A percentile compares a stretch with the other conserved stretches of the same genome.
Conservation (phyloP, 202 grass and related monocot species). For the Digitaria exilis region DNA sequence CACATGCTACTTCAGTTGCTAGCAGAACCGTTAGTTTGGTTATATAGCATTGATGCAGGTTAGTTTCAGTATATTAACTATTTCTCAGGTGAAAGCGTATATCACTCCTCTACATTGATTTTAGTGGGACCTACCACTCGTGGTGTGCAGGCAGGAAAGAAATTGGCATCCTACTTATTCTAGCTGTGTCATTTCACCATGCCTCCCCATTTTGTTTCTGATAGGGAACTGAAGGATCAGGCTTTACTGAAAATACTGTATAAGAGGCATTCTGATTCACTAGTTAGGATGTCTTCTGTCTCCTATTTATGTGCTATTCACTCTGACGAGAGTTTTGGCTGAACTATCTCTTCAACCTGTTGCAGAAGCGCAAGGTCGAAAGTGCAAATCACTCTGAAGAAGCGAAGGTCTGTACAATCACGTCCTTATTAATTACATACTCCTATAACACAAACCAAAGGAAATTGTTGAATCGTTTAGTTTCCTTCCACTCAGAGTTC, state of each 20-base stretch:
- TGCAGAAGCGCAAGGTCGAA: constrained; percentile 11
- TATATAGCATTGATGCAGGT: background rate
- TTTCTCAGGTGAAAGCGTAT: background rate
- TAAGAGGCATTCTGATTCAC: background rate
- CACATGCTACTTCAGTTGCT: background rate
- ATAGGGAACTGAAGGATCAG: background rate
- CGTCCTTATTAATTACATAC: background rate
- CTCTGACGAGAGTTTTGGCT: background rate
- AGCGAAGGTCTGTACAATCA: background rate
- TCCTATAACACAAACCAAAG: background rate
- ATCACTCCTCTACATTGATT: background rate
- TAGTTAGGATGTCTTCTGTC: background rate
- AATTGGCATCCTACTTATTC: background rate
- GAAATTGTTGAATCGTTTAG: background rate
- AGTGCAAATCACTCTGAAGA: background rate
- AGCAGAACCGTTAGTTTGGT: background rate
- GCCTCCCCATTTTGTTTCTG: background rate
- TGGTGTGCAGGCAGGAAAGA: background rate
- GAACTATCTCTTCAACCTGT: background rate
- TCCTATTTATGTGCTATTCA: background rate
- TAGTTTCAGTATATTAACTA: background rate
- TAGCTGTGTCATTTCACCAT: background rate
- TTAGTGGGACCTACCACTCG: background rate
- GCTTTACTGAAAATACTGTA: background rate
- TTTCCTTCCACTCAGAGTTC: background rate